These are phyloP conservation scores for Leonotis leonurus DNA, from an alignment of 257 asterid genomes.

Conservation along the genomic window DNA sequence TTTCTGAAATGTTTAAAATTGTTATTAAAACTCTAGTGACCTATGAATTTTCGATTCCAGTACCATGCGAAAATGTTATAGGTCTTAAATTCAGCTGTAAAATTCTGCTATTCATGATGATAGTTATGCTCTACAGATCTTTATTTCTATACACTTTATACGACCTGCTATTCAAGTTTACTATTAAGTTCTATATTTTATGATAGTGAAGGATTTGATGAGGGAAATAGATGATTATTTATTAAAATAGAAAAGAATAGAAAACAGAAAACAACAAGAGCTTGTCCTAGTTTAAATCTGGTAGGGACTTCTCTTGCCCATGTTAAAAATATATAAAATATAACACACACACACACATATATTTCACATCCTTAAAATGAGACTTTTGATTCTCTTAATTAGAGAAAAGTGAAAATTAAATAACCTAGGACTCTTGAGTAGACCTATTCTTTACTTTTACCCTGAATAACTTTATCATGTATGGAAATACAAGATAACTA, in stretches of 20 bases:
- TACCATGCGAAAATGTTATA: constrained; percentile 4
- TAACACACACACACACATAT: too few species aligned
- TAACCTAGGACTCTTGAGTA: not conserved
- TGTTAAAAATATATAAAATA: not conserved
- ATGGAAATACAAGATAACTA: not conserved
- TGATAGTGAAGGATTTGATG: not conserved
- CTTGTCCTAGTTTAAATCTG: not conserved
- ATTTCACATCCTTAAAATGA: not conserved
- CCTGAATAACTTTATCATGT: not conserved
- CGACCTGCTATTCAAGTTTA: not conserved
- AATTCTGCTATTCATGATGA: too few species aligned
- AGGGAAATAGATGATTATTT: not conserved
- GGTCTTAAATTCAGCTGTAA: not conserved
- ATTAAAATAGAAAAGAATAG: not conserved
- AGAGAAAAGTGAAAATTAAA: not conserved
- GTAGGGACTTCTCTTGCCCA: not conserved
- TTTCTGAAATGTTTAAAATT: constrained; percentile 6
- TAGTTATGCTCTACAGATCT: not conserved
- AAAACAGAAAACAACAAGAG: not conserved
- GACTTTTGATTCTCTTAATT: not conserved
- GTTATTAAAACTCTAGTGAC: not conserved
- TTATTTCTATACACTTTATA: not conserved
- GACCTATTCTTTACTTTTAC: not conserved
- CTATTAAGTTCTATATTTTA: not conserved
- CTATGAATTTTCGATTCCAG: not conserved